Evolutionary conservation across 306 rosid species (phyloP), one percentile per base, ranked within the genome.

Genomic region (Vicia villosa): DNA sequence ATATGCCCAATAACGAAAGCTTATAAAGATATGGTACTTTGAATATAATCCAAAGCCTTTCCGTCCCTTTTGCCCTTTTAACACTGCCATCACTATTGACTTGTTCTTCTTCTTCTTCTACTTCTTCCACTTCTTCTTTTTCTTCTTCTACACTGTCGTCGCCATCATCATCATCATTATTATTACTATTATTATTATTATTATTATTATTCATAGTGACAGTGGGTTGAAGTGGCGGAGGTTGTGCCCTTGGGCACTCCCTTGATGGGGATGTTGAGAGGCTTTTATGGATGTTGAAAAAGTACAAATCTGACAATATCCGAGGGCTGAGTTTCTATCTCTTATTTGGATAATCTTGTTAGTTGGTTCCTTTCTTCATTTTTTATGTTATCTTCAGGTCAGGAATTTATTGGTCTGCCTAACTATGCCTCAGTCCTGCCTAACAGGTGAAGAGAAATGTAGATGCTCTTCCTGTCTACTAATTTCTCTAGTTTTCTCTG

Each of bases 191-290:
- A 11, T 62, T 30, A 30, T 5, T 30, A 30, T 30, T 30, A 30
- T 14, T 59, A 9, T 59, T 73, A 9, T 65, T 70, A 8, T 46
- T 66, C 37, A 41, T 60, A 32, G 45, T 57, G 51, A 61, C 59
- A 49, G 74, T 66, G 72, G 81, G 64, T 20, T 12, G 73, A 62
- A 70, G 70, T 68, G 79, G 76, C 7, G 70, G 76, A 77, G 61
- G 69, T 26, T 70, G 74, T 34, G 77, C 19, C 16, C 21, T 19
- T 30, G 52, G 19, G 43, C n/a, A 42, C 68, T 30, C 6, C 50
- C 10, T 19, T 67, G 63, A 58, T 67, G 58, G 70, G 67, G 72
- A 78, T 72, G 81, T 70, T 63, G 74, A 73, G 69, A 77, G 82
- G 74, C 74, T 69, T 74, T 40, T 32, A 59, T 49, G 70, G 71